phyloP scores from a whole-genome alignment of 2,329 filamentous ascomycete genomes.

The Phialocephala subalpina region DNA sequence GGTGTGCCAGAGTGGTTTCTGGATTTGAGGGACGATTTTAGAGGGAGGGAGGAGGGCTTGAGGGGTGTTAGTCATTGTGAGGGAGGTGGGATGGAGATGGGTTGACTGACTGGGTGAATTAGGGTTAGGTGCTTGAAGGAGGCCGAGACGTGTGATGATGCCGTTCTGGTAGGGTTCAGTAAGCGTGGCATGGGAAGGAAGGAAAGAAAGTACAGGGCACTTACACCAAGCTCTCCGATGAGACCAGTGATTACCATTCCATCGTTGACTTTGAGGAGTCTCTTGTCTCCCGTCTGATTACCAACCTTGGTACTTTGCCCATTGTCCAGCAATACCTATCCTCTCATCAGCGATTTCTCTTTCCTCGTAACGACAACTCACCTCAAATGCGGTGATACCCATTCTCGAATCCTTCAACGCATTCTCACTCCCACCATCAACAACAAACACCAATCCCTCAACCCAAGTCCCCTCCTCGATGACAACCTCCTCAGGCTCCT shows the following conservation, averaged over 20 bases:
- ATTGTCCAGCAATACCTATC: conserved; percentile 16
- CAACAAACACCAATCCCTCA: conserved; percentile 18
- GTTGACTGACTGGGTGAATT: conserved; percentile 7
- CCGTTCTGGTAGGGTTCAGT: conserved; percentile 19
- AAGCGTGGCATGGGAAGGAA: neutral
- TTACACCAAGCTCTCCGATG: conserved; percentile 18
- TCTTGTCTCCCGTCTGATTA: conserved; percentile 18
- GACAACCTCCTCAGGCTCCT: neutral
- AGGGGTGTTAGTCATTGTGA: neutral
- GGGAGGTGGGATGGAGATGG: neutral
- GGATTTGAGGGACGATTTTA: conserved; percentile 6
- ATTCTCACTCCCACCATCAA: conserved; percentile 14
- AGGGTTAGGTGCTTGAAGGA: conserved; percentile 24
- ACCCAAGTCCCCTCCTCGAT: conserved; percentile 7
- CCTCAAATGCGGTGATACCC: conserved; percentile 25
- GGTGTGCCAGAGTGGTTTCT: conserved; percentile 24
- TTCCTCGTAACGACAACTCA: neutral
- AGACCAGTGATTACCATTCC: conserved; percentile 22
- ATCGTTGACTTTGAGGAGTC: conserved; percentile 11
- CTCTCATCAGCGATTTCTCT: neutral
- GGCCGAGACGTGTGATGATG: conserved; percentile 26
- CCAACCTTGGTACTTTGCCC: conserved; percentile 14
- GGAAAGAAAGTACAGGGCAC: neutral
- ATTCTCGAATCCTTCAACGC: conserved; percentile 9
- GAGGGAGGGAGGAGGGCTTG: neutral